Conservation (phyloP, 1,284 basidiomycete species). For the Anthracocystis setariae region DNA sequence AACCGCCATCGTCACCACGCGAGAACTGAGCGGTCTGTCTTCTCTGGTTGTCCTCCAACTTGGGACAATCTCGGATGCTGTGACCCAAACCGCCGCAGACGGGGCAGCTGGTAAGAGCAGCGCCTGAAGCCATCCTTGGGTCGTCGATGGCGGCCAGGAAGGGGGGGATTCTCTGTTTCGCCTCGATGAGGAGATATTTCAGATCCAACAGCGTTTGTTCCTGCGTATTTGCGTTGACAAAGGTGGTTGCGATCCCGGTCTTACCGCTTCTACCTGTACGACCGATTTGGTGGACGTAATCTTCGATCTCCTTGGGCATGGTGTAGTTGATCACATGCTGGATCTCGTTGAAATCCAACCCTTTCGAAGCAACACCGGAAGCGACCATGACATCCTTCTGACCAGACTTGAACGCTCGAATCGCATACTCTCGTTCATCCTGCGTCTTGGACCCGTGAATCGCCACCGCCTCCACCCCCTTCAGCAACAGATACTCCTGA, state of each 20-base stretch:
- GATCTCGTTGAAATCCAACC: slow-evolving; percentile 97
- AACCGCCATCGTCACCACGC: slow-evolving; percentile 41
- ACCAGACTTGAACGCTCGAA: slow-evolving; percentile 94
- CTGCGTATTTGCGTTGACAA: slow-evolving; percentile 95
- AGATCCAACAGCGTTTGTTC: slow-evolving; percentile 96
- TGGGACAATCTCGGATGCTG: slow-evolving; percentile 91
- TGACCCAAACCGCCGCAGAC: slow-evolving; percentile 99
- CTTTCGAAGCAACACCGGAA: slow-evolving; percentile 95
- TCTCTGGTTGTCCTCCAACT: slow-evolving; percentile 90
- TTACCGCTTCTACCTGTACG: slow-evolving; percentile 97
- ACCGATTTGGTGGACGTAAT: slow-evolving; percentile 87
- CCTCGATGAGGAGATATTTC: slow-evolving; percentile 96
- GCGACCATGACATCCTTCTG: slow-evolving; percentile 99
- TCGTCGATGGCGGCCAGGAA: slow-evolving; percentile 92
- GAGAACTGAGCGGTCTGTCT: slow-evolving; percentile 45
- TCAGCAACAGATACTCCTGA: slow-evolving; percentile 93
- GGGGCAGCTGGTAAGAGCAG: slow-evolving; percentile 84
- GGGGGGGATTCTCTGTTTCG: slow-evolving; percentile 97
- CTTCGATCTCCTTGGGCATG: slow-evolving; percentile 97
- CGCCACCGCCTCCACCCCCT: slow-evolving; percentile 97
- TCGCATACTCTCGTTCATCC: slow-evolving; percentile 98
- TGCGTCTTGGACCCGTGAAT: slow-evolving; percentile 98
- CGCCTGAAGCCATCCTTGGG: slow-evolving; percentile 77
- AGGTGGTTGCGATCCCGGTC: slow-evolving; percentile 99
- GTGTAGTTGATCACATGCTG: slow-evolving; percentile 97